These are phyloP conservation scores for Penicillium sp. DNA, from an alignment of 2,329 filamentous ascomycete genomes.

Conservation along the genomic window DNA sequence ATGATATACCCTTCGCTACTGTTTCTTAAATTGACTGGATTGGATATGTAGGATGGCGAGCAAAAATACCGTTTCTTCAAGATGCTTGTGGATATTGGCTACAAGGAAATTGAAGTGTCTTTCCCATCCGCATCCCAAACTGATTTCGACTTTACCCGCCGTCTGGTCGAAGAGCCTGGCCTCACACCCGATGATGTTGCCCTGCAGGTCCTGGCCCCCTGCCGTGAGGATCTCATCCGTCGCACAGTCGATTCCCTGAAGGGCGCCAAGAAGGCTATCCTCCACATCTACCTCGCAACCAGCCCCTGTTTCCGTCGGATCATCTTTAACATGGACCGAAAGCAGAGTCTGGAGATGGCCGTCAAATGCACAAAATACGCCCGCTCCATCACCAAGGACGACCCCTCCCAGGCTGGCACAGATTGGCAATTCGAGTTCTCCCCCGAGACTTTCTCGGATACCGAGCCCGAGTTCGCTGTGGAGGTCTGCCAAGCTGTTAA, in stretches of 20 bases:
- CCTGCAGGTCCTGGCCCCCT: slow-evolving; percentile 89
- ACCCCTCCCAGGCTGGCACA: slow-evolving; percentile 55
- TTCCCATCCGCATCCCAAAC: slow-evolving; percentile 93
- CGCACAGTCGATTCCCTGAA: slow-evolving; percentile 84
- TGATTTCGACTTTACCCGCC: slow-evolving; percentile 92
- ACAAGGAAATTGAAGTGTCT: slow-evolving; percentile 96
- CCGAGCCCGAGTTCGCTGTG: slow-evolving; percentile 76
- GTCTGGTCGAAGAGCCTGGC: slow-evolving; percentile 79
- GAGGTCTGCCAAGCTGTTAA: slow-evolving; percentile 90
- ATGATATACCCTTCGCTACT: neutral
- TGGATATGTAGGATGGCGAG: slow-evolving; percentile 68
- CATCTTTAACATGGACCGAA: slow-evolving; percentile 82
- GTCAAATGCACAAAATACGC: slow-evolving; percentile 84
- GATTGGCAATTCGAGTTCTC: slow-evolving; percentile 54
- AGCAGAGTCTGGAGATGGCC: slow-evolving; percentile 77
- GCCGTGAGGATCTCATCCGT: slow-evolving; percentile 84
- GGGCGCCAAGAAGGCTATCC: slow-evolving; percentile 87
- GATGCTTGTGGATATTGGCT: slow-evolving; percentile 87
- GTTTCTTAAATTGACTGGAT: neutral
- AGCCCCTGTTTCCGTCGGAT: slow-evolving; percentile 92
- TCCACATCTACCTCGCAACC: slow-evolving; percentile 95
- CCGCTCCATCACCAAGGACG: slow-evolving; percentile 82
- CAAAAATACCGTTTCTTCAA: slow-evolving; percentile 96
- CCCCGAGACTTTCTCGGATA: slow-evolving; percentile 76
- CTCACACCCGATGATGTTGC: slow-evolving; percentile 83